Evolutionary conservation across 371 early-diverging fungal species (phyloP), one percentile per base, ranked within the genome.

Genomic region (Apophysomyces elegans): DNA sequence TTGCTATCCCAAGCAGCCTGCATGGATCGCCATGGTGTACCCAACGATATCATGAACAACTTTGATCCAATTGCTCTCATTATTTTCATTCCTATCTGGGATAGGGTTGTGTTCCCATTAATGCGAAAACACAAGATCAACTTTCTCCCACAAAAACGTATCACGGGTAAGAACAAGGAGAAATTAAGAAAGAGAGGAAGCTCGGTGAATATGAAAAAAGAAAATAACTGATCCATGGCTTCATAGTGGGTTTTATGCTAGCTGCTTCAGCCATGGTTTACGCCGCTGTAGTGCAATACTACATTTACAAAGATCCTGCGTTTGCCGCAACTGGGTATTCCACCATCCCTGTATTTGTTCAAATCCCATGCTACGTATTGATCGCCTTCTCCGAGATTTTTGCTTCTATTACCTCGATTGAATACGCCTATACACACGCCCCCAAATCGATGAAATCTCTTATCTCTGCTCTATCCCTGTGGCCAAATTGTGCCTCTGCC

Each of bases 341-440:
- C 0, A 47, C 79, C 46, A 70, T 91, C 12, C 70, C 76, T 56
- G 81, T 91, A 59, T 90, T 87, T 82, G 60, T 83, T 59, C 88
- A 91, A 64, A 72, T 88, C 35, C 86, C 88, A 46, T 80, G 87
- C 36, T 90, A 87, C 59, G 65, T 88, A 57, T 57, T 84, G n/a
- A 80, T 90, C 16, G 90, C 86, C 35, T 79, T 87, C 54, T 85
- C 87, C 9, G 89, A 88, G 76, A 88, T 88, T 41, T 88, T 91
- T 61, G 79, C 89, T 0, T 88, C 86, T 21, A 85, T 87, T 58
- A 90, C 91, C 1, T 88, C 88, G 14, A 80, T 90, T 38, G 92
- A 91, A 72, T 90, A 84, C 66, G 91, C 92, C 8, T 91, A 84
- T 76, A 87, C 82, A 18, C 85, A 86, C 60, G 92, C 92, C 4